These are phyloP conservation scores for Amniculicola lignicola DNA, from an alignment of 495 filamentous ascomycete species.

Conservation along the genomic window DNA sequence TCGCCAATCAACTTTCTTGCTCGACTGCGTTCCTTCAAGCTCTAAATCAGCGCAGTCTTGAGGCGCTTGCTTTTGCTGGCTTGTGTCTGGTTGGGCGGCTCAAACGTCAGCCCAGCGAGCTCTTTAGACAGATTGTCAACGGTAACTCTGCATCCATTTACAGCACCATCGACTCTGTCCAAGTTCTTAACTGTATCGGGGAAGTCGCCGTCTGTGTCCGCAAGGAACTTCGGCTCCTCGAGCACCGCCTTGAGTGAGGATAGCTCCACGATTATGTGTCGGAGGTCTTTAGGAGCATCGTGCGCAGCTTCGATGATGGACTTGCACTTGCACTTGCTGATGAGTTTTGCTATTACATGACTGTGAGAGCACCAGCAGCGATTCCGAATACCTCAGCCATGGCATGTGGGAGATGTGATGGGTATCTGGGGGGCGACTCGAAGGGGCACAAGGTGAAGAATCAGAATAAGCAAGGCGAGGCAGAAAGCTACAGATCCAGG, in stretches of 20 bases:
- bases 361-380: constrained; percentile 11
- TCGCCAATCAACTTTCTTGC: constrained; percentile 12
- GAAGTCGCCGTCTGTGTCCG: not conserved
- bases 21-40: constrained; percentile 14
- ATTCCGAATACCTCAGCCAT: constrained; percentile 21
- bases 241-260: constrained; percentile 15
- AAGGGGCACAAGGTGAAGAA: no score
- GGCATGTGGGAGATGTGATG: no score
- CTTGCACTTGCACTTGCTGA: constrained; percentile 17
- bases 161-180: not conserved
- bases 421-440: no score
- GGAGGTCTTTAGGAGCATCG: constrained; percentile 17
- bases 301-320: constrained; percentile 18
- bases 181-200: not conserved
- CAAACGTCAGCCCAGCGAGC: constrained; percentile 6
- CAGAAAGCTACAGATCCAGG: no score
- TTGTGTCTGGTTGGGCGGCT: not conserved
- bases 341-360: constrained; percentile 11
- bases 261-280: constrained; percentile 17
- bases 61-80: constrained; percentile 1
- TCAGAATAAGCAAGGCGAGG: no score
- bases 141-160: not conserved
- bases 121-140: constrained; percentile 10
- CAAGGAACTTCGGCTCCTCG: constrained; percentile 12
- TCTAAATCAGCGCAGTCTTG: constrained; percentile 7